A percentile compares a stretch with the other conserved stretches of the same genome.
Evolutionary conservation across 1,139 yeast species (phyloP).

Genomic region (Yamadazyma blattariae): DNA sequence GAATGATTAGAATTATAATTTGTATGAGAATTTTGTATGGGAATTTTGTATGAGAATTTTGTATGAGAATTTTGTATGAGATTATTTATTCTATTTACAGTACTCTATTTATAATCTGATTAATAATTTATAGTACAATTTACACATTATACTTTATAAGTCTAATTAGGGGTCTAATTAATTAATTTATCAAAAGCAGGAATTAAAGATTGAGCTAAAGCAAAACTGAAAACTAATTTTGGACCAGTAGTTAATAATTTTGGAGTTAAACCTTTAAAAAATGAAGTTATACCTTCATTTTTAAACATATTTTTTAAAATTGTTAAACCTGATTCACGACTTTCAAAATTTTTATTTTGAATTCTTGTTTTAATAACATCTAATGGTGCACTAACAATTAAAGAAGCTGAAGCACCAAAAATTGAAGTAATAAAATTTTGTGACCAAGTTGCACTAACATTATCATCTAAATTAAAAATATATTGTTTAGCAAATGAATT

Average conservation of each 20-base stretch:
- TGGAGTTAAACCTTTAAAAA: conserved; percentile 96
- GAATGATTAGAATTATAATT: too few species aligned
- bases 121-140: too few species aligned
- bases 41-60: too few species aligned
- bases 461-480: conserved; percentile 81
- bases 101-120: too few species aligned
- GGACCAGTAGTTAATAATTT: conserved; percentile 97
- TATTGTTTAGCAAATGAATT: conserved; percentile 98
- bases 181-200: conserved; percentile 86
- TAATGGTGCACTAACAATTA: conserved; percentile 95
- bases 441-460: conserved; percentile 87
- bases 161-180: too few species aligned
- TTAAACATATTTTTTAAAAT: conserved; percentile 90
- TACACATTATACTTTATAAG: too few species aligned
- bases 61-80: too few species aligned
- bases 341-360: conserved; percentile 93
- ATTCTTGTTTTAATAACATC: conserved; percentile 98
- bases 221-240: conserved; percentile 93
- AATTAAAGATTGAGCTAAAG: conserved; percentile 92
- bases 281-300: conserved; percentile 86
- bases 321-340: conserved; percentile 90
- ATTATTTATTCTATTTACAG: too few species aligned
- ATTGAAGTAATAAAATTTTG: conserved; percentile 97
- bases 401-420: conserved; percentile 95
- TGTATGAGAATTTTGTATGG: too few species aligned